These are phyloP conservation scores for Daldinia eschscholtzii DNA, from an alignment of 2,329 filamentous ascomycete species.

Conservation along the genomic window DNA sequence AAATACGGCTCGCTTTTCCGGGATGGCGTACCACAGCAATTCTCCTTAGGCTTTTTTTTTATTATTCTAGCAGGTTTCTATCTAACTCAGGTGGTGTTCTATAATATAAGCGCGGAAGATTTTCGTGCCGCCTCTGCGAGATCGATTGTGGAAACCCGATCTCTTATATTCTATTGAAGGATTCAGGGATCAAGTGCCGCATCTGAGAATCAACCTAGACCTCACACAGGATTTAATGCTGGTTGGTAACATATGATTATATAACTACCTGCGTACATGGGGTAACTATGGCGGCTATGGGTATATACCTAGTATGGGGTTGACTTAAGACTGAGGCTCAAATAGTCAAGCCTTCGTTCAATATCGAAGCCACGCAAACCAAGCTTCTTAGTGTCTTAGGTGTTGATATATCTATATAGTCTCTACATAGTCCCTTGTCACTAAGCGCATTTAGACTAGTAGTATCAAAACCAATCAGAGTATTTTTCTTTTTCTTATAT, in stretches of 20 bases:
- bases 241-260: conserved; percentile 13
- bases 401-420: conserved; percentile 4
- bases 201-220: conserved; percentile 6
- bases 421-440: not conserved
- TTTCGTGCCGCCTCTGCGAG: conserved; percentile 19
- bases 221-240: conserved; percentile 9
- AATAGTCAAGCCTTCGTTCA: not conserved
- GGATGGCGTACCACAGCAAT: conserved; percentile 14
- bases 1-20: conserved; percentile 36
- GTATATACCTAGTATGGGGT: conserved; percentile 4
- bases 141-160: conserved; percentile 30
- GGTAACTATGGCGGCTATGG: too few species aligned
- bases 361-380: conserved; percentile 9
- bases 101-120: conserved; percentile 20
- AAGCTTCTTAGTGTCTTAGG: conserved; percentile 15
- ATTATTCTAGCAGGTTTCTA: not conserved
- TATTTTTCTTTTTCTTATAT: not conserved
- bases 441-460: not conserved
- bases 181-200: conserved; percentile 29
- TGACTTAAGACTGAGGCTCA: conserved; percentile 18
- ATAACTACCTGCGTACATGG: conserved; percentile 1
- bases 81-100: not conserved
- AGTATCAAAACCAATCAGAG: not conserved
- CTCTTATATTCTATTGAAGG: conserved; percentile 8
- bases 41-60: not conserved